Base-by-base conservation (phyloP, 1,284 basidiomycete genomes). In the Microbotryomycetes sp. region DNA sequence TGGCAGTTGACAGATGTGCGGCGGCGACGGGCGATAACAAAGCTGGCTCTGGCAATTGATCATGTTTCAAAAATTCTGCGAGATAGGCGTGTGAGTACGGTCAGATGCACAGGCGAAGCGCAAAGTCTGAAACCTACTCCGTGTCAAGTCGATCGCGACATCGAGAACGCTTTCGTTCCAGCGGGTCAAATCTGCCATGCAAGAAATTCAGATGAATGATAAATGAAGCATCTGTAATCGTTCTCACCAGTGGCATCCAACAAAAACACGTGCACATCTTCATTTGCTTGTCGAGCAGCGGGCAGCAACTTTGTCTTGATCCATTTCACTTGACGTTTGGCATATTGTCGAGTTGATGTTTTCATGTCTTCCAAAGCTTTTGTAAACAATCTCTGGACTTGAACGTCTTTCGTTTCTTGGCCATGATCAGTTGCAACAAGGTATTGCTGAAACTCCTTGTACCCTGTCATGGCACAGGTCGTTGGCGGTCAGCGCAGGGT, bases 321-420 rank as follows among this genome's bases (percentile, higher is more conserved):
- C 96, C 96, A 99, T 54, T 86, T 86, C 45, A 92, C 80, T 74
- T 99, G 96, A 22, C 86, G 81, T 74, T 88, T 91, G 0, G 96
- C 91, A 73, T 98, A 99, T 75, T 92, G 88, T 22, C 89, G 79
- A 1, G 94, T 99, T 0, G 87, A 86, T 0, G 82, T 75, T 75
- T 97, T 96, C 83, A 92, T 97, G 23, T 81, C 81, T 46, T 87
- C 84, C 1, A 90, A 78, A 0, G 88, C 89, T 22, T 77, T 75
- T 7, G 75, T 63, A 69, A 88, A 89, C 6, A 77, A 55, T 5
- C 49, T 31, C 25, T 58, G 32, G 7, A 57, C 54, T 23, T 56
- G 49, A 9, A 49, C 45, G n/a, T 62, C 58, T 15, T 48, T 14
- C 19, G 51, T 71, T 55, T 36, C 59, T 59, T 9, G 66, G 72